These are phyloP conservation scores for Chytridiales sp. DNA, from an alignment of 371 early-diverging fungal species.

Conservation along the genomic window DNA sequence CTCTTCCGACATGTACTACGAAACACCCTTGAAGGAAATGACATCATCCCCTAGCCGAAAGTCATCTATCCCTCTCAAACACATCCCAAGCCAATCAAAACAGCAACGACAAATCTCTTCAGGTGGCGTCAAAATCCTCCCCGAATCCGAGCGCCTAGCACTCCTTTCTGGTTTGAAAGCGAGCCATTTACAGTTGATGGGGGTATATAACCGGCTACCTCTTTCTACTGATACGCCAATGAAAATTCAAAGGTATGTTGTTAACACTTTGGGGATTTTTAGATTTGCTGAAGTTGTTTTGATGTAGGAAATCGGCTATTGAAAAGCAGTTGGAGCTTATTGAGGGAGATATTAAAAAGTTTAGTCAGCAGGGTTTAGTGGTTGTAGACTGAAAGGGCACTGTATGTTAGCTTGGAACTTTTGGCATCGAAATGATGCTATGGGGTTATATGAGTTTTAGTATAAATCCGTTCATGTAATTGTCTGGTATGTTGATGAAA, in stretches of 20 bases:
- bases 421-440: no score
- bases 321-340: slow-evolving; percentile 40
- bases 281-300: neutral
- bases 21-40: no score
- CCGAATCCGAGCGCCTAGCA: slow-evolving; percentile 35
- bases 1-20: no score
- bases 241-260: slow-evolving; percentile 36
- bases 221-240: slow-evolving; percentile 39
- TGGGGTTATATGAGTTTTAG: no score
- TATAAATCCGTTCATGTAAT: no score
- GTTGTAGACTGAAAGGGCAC: slow-evolving; percentile 30
- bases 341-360: slow-evolving; percentile 41
- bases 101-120: neutral
- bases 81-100: neutral
- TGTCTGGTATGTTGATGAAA: no score
- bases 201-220: slow-evolving; percentile 33
- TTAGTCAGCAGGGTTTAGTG: slow-evolving; percentile 37
- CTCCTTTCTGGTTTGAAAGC: slow-evolving; percentile 37
- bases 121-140: slow-evolving; percentile 17
- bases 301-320: slow-evolving; percentile 36
- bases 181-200: slow-evolving; percentile 33
- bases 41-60: no score
- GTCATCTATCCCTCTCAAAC: neutral
- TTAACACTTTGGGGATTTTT: neutral
- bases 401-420: no score